Evolutionary conservation across 495 filamentous ascomycete genomes (phyloP).

Genomic region (Podospora bellae-mahoneyi): DNA sequence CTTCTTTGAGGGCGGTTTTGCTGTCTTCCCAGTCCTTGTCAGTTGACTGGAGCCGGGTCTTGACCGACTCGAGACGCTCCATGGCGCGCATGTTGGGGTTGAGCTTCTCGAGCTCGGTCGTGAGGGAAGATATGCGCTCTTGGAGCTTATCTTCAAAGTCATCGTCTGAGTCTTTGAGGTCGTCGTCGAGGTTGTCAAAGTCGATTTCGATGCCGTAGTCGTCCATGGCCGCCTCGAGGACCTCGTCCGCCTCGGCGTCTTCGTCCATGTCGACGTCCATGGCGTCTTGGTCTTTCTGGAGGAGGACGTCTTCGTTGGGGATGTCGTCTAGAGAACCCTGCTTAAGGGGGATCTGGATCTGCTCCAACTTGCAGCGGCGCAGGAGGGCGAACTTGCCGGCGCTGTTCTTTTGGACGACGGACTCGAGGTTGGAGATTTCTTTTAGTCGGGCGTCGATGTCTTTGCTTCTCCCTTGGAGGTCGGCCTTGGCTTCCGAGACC

Average conservation of each 20-base stretch:
- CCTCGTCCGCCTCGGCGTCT: constrained; percentile 52
- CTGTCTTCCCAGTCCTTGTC: constrained; percentile 88
- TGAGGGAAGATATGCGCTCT: constrained; percentile 70
- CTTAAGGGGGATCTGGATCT: constrained; percentile 78
- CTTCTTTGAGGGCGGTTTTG: constrained; percentile 63
- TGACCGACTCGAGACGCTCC: constrained; percentile 83
- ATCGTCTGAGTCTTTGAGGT: constrained; percentile 67
- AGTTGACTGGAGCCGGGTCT: constrained; percentile 75
- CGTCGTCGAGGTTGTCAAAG: constrained; percentile 82
- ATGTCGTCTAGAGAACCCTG: constrained; percentile 80
- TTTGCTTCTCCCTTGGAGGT: constrained; percentile 78
- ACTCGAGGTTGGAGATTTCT: constrained; percentile 72
- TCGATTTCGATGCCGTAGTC: constrained; percentile 93
- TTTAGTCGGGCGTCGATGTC: constrained; percentile 77
- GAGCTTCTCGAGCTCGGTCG: constrained; percentile 81
- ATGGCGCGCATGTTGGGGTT: constrained; percentile 94
- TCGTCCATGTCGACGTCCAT: constrained; percentile 81
- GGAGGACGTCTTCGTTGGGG: constrained; percentile 76
- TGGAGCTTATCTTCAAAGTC: constrained; percentile 75
- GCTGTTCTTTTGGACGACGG: constrained; percentile 76
- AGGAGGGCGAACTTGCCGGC: constrained; percentile 79
- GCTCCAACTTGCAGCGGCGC: constrained; percentile 87
- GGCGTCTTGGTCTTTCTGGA: constrained; percentile 67
- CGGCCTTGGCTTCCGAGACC: constrained; percentile 73
- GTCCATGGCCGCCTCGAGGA: constrained; percentile 54